phyloP scores from a whole-genome alignment of 805 yeast genomes.

The Yamadazyma philogaea region DNA sequence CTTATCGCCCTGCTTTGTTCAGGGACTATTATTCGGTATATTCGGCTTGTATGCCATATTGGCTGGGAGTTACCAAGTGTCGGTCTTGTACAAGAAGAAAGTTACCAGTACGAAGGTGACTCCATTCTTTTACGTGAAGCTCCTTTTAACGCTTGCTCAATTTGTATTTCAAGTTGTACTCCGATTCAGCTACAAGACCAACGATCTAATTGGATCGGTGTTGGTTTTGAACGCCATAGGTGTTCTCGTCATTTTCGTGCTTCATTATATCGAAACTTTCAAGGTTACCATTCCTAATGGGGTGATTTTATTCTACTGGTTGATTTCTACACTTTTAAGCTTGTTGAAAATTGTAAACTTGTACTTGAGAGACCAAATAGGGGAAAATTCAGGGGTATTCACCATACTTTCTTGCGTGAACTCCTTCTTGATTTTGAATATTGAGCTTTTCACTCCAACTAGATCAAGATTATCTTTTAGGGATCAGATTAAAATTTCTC shows the following conservation, averaged over 20 bases:
- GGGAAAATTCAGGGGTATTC: conserved; percentile 21
- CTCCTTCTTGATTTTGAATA: conserved; percentile 36
- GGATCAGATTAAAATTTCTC: conserved; percentile 24
- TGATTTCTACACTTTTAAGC: conserved; percentile 50
- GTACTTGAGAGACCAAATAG: conserved; percentile 30
- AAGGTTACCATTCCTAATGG: conserved; percentile 66
- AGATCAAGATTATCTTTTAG: conserved; percentile 21
- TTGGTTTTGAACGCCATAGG: conserved; percentile 35
- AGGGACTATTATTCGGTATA: conserved; percentile 46
- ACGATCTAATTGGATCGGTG: conserved; percentile 25
- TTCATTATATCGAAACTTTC: conserved; percentile 72
- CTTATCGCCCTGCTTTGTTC: conserved; percentile 58
- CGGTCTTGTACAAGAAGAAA: conserved; percentile 26
- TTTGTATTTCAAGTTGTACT: conserved; percentile 31
- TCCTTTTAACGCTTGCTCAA: conserved; percentile 39
- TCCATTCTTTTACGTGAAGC: conserved; percentile 42
- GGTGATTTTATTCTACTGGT: conserved; percentile 72
- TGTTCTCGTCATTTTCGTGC: conserved; percentile 47
- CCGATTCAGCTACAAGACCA: conserved; percentile 14
- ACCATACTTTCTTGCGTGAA: conserved; percentile 35
- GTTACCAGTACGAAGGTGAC: conserved; percentile 27
- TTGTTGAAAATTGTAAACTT: conserved; percentile 43
- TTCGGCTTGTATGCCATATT: conserved; percentile 43
- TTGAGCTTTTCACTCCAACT: conserved; percentile 44
- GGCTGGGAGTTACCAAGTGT: conserved; percentile 39